phyloP scores from a whole-genome alignment of 768 basidiomycete genomes.

The Psilocybe subaeruginosa region DNA sequence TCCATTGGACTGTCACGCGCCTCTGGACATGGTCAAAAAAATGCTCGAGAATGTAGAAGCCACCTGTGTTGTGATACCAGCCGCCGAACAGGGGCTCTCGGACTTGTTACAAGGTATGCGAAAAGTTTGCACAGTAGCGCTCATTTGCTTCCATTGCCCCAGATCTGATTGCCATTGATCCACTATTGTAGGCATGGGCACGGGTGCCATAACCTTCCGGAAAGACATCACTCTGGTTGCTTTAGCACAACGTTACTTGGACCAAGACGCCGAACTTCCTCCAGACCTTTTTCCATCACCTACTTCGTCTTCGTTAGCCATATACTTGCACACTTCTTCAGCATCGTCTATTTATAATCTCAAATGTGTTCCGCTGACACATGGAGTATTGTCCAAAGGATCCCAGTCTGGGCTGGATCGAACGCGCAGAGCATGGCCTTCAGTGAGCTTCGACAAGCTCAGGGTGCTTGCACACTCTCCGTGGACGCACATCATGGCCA shows the following conservation, averaged over 20 bases:
- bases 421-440: constrained; percentile 7
- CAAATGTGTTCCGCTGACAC: constrained; percentile 32
- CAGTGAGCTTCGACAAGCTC: constrained; percentile 10
- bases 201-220: constrained; percentile 3
- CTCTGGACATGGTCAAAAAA: constrained; percentile 22
- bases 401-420: constrained; percentile 12
- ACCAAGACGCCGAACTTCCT: constrained; percentile 15
- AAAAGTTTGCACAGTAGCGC: background rate
- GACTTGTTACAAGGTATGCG: constrained; percentile 10
- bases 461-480: constrained; percentile 27
- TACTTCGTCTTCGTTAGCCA: constrained; percentile 14
- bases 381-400: constrained; percentile 19
- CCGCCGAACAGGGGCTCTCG: constrained; percentile 12
- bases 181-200: constrained; percentile 3
- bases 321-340: constrained; percentile 35
- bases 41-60: constrained; percentile 28
- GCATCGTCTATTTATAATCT: constrained; percentile 29
- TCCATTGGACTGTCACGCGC: constrained; percentile 30
- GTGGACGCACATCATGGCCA: constrained; percentile 28
- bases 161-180: background rate
- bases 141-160: background rate
- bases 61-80: constrained; percentile 21
- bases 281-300: constrained; percentile 7
- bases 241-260: constrained; percentile 23
- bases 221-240: constrained; percentile 21